phyloP scores from a whole-genome alignment of 1,284 basidiomycete genomes.

The Pseudozyma flocculosa region DNA sequence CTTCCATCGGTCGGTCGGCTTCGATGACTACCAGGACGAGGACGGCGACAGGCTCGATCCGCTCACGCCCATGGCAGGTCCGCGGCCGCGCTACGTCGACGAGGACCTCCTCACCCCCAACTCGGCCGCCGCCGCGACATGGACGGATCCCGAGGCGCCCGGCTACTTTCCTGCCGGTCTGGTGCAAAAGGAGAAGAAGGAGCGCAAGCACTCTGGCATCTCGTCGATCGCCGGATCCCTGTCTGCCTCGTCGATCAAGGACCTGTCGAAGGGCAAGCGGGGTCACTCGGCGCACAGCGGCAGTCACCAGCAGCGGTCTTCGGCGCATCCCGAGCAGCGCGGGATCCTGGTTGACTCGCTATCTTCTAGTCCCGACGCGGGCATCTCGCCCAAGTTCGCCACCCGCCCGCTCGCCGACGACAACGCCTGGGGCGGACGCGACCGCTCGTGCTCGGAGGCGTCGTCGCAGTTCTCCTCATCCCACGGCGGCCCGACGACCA shows the following conservation, averaged over 20 bases:
- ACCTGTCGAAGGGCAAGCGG: background rate
- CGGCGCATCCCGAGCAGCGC: too few species aligned
- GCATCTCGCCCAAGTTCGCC: background rate
- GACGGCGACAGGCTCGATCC: conserved; percentile 10
- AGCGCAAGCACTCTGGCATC: background rate
- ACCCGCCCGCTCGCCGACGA: background rate
- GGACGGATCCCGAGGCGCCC: conserved; percentile 30
- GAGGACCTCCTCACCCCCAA: conserved; percentile 13
- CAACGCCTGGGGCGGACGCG: too few species aligned
- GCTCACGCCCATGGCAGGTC: conserved; percentile 2
- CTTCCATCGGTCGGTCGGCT: background rate
- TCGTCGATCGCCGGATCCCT: background rate
- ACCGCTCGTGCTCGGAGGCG: background rate
- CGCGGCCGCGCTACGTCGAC: background rate
- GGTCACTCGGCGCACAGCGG: too few species aligned
- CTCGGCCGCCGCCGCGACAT: conserved; percentile 34
- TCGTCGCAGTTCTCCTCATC: background rate
- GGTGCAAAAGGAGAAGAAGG: background rate
- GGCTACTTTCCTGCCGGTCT: conserved; percentile 29
- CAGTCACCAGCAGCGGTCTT: too few species aligned
- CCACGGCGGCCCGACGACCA: background rate
- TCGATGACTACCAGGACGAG: background rate
- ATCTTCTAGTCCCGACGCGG: background rate
- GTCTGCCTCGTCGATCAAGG: background rate
- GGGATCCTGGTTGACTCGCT: background rate